Evolutionary conservation across 139 green algal species (phyloP), one percentile per base, ranked within the genome.

Genomic region (Chlamydomonas schloesseri): DNA sequence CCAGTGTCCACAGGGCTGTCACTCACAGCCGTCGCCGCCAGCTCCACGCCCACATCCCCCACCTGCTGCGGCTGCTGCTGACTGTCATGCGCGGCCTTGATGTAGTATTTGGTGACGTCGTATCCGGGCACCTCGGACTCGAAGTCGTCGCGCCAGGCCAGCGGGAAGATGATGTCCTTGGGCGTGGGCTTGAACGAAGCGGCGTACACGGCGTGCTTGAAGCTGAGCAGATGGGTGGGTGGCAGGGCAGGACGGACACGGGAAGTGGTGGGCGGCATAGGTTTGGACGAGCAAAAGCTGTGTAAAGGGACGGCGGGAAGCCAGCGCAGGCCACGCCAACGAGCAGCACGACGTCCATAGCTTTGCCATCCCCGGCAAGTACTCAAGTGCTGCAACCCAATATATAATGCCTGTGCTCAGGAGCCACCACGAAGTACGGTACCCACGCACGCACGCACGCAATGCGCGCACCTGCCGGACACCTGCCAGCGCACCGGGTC

Each of bases 71-170:
- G 20, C 42, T 50, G 42, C 42, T 50, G 42, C 42, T 50, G 42
- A n/a, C 42, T 50, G 42, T 50, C 42, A 8, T 50, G 42, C 8
- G 79, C 79, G 8, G 65, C 79, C 9, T 68, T 67, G 10, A 86
- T 8, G 53, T 87, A 87, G 33, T 78, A 78, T 34, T 62, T 24
- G 6, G 81, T 80, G 14, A 87, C 69, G 15, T 87, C 81, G 69
- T 72, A 50, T 23, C 18, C 81, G 1, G 81, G 81, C 9, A 87
- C 50, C 24, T 1, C 18, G 37, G 28, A 55, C 21, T 82, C 42
- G 50, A 71, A 82, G 3, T 88, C 70, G 21, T 82, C 81, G 2
- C 47, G 50, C 89, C 89, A 90, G 3, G 86, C 90, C 42, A 93
- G 77, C 6, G 87, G 87, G 73, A 91, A 93, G 55, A 26, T 15